Conservation (phyloP, 2,329 filamentous ascomycete genomes). For the Fusarium sp. region DNA sequence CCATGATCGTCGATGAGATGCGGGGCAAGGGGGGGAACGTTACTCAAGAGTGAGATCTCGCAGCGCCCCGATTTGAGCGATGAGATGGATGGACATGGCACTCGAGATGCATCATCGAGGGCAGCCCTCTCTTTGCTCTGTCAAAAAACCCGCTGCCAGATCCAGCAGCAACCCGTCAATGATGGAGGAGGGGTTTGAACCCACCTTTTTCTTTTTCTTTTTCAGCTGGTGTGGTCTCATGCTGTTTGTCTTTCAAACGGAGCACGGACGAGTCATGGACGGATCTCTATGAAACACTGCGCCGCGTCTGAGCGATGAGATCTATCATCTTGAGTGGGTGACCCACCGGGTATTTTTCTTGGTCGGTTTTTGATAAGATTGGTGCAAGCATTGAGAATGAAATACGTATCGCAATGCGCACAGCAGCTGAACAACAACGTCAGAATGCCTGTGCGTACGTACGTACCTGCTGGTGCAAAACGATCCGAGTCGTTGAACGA, state of each 20-base stretch:
- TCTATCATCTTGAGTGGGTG: constrained; percentile 20
- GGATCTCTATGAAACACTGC: constrained; percentile 9
- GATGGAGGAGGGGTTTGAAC: constrained; percentile 3
- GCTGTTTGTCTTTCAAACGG: background rate
- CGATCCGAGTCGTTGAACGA: background rate
- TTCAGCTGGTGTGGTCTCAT: background rate
- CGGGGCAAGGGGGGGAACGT: constrained; percentile 17
- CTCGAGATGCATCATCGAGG: constrained; percentile 2
- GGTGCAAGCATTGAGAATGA: background rate
- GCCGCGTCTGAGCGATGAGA: constrained; percentile 18
- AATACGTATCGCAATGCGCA: background rate
- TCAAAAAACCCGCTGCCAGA: constrained; percentile 4
- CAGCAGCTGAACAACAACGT: background rate
- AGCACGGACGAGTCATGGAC: constrained; percentile 15
- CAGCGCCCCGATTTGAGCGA: constrained; percentile 11
- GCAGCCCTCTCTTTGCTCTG: constrained; percentile 4
- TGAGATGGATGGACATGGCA: constrained; percentile 26
- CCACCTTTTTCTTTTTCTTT: background rate
- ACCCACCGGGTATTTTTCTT: background rate
- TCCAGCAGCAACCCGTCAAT: constrained; percentile 19
- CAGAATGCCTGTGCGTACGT: constrained; percentile 7
- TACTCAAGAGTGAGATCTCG: constrained; percentile 32
- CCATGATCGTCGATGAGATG: constrained; percentile 32
- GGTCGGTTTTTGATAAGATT: constrained; percentile 6
- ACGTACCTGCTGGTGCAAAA: background rate